These are phyloP conservation scores for Hibiscus syriacus DNA, from an alignment of 345 rosid species.

Conservation along the genomic window DNA sequence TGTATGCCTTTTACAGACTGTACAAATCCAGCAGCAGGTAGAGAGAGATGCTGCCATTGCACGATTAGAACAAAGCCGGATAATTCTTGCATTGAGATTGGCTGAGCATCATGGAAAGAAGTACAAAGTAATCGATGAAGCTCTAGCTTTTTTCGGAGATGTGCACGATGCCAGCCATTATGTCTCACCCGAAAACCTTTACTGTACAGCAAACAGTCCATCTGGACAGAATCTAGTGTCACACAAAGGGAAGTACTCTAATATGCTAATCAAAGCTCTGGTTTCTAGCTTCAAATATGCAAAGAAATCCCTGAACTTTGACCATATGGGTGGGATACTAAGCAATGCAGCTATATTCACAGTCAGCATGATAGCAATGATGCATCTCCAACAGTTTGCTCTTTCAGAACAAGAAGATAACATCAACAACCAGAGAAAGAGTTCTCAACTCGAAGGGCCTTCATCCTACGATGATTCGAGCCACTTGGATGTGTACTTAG, in stretches of 20 bases:
- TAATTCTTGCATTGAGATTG: conserved; percentile 73
- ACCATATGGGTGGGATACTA: conserved; percentile 54
- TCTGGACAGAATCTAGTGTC: conserved; percentile 23
- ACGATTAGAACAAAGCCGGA: conserved; percentile 78
- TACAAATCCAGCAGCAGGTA: conserved; percentile 75
- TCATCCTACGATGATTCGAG: conserved; percentile 28
- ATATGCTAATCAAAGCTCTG: conserved; percentile 36
- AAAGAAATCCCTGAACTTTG: conserved; percentile 46
- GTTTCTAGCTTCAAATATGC: conserved; percentile 52
- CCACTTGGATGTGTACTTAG: conserved; percentile 67
- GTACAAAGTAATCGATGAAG: conserved; percentile 84
- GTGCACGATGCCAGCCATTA: conserved; percentile 37
- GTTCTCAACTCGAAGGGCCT: conserved; percentile 26
- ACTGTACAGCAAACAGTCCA: conserved; percentile 26
- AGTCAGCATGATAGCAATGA: conserved; percentile 62
- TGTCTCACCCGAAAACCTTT: conserved; percentile 56
- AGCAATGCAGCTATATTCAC: conserved; percentile 79
- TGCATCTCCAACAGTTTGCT: conserved; percentile 56
- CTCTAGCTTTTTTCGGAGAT: conserved; percentile 72
- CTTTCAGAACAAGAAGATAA: conserved; percentile 32
- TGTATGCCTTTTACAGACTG: conserved; percentile 37
- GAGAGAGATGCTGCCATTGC: conserved; percentile 90
- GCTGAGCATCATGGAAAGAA: conserved; percentile 79
- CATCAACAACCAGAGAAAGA: conserved; percentile 25
- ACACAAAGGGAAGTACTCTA: conserved; percentile 23